Base-by-base conservation (phyloP, 2,329 filamentous ascomycete genomes). In the Arthrobotrys conoides region DNA sequence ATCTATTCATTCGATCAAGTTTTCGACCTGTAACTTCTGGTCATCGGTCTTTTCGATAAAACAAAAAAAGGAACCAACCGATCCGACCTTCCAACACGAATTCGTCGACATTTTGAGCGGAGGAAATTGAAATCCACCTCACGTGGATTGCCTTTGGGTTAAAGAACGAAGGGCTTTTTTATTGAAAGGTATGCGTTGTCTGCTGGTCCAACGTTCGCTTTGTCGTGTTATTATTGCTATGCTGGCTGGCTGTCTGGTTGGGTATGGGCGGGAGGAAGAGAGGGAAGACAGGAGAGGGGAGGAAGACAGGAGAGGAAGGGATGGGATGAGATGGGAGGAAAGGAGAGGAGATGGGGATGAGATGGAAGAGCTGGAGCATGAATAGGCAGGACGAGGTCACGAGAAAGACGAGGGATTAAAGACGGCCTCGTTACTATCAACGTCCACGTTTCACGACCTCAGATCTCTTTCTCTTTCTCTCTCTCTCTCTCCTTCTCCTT, bases 171-270 rank as follows among this genome's bases (percentile, higher is more conserved):
- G 72, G 71, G 48, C 57, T 46, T 76, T 66, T 70, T 76, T 38
- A 76, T 63, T 76, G 59, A 76, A 76, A 76, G 72, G 72, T 38
- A 65, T 76, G 57, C 38, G 72, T 69, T 65, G 53, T 72, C 27
- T 67, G 66, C 64, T 55, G 44, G 57, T 12, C 67, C 70, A 51
- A 57, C 53, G 53, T 53, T 36, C n/a, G 63, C 16, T 51, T 55
- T 46, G 44, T 12, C 12, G 38, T 41, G 46, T 48, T 48, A 22
- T 22, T 48, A 22, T 48, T 48, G 46, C 18, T 22, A 48, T 51
- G 48, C 44, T 44, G 41, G 41, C 44, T 46, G 44, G 44, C 27
- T 6, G 27, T 30, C 6, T 30, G 27, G 44, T 46, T 46, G 44
- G 44, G n/a, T 46, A 4, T 46, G 44, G n/a, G 2, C 5, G 27